Evolutionary conservation across 805 yeast genomes (phyloP).

Genomic region (Candida krabiensis): DNA sequence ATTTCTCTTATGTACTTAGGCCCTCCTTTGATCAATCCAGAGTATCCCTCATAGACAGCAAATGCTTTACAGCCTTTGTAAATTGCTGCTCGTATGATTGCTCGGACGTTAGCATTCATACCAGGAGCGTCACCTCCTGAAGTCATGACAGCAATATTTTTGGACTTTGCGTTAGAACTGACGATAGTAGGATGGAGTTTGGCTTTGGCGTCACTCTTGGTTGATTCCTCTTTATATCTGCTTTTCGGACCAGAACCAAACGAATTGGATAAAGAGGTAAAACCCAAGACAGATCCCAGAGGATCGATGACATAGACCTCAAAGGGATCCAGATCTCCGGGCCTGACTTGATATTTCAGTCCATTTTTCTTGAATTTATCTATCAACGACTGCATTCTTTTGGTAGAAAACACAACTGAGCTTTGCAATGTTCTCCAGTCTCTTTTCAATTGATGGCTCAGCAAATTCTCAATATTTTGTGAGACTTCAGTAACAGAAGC

Average conservation of each 20-base stretch:
- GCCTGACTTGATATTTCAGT: conserved; percentile 55
- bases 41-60: conserved; percentile 73
- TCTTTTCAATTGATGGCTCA: conserved; percentile 27
- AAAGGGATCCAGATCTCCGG: conserved; percentile 71
- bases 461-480: conserved; percentile 28
- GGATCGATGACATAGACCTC: conserved; percentile 84
- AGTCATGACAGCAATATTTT: conserved; percentile 74
- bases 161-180: conserved; percentile 10
- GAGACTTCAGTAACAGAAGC: conserved; percentile 26
- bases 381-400: conserved; percentile 40
- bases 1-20: conserved; percentile 53
- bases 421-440: conserved; percentile 55
- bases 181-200: neutral
- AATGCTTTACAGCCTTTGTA: conserved; percentile 63
- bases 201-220: neutral
- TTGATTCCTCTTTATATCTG: conserved; percentile 11
- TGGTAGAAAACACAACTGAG: conserved; percentile 45
- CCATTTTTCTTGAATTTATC: conserved; percentile 32
- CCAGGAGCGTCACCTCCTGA: conserved; percentile 86
- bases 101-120: conserved; percentile 75
- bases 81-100: conserved; percentile 69
- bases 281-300: conserved; percentile 77
- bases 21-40: conserved; percentile 70
- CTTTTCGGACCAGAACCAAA: conserved; percentile 33
- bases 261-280: conserved; percentile 62